These are phyloP conservation scores for Hericium rajendrae DNA, from an alignment of 768 basidiomycete genomes.

Conservation along the genomic window DNA sequence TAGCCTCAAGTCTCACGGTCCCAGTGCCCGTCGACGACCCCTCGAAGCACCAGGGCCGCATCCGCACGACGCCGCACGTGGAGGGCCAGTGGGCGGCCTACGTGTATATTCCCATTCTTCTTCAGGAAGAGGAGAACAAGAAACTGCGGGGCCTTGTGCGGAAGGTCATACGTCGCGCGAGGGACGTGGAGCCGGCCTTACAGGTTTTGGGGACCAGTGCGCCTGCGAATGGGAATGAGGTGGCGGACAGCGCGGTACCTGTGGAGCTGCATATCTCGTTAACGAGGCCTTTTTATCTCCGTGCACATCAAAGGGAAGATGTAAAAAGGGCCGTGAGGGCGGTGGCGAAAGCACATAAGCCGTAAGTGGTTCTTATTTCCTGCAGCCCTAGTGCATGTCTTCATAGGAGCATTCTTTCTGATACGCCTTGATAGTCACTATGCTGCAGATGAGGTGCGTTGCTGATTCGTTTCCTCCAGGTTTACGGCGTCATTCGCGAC, in stretches of 20 bases:
- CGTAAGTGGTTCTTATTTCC: constrained; percentile 30
- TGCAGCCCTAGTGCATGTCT: constrained; percentile 1
- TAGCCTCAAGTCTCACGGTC: constrained; percentile 39
- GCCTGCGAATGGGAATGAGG: constrained; percentile 4
- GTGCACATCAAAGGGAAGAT: constrained; percentile 70
- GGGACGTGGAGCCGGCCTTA: constrained; percentile 34
- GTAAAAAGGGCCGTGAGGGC: constrained; percentile 52
- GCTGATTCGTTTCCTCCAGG: constrained; percentile 27
- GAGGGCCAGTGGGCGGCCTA: constrained; percentile 82
- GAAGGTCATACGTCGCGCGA: constrained; percentile 36
- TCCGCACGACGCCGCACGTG: constrained; percentile 65
- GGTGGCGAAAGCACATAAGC: constrained; percentile 33
- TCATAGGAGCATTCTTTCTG: background rate
- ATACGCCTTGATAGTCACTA: background rate
- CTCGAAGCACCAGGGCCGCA: constrained; percentile 74
- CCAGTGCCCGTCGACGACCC: constrained; percentile 61
- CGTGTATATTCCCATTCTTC: constrained; percentile 57
- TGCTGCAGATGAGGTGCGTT: background rate
- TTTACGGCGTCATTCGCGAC: constrained; percentile 66
- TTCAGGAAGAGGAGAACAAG: constrained; percentile 28
- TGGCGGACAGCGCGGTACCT: constrained; percentile 10
- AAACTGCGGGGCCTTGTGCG: constrained; percentile 37
- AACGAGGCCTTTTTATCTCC: constrained; percentile 71
- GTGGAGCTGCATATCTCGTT: constrained; percentile 76
- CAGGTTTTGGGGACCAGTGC: constrained; percentile 29